Percentiles rank a stretch among this genome's conserved stretches.
These are phyloP conservation scores for Litchi chinensis DNA, from an alignment of 345 rosid species.

Conservation along the genomic window DNA sequence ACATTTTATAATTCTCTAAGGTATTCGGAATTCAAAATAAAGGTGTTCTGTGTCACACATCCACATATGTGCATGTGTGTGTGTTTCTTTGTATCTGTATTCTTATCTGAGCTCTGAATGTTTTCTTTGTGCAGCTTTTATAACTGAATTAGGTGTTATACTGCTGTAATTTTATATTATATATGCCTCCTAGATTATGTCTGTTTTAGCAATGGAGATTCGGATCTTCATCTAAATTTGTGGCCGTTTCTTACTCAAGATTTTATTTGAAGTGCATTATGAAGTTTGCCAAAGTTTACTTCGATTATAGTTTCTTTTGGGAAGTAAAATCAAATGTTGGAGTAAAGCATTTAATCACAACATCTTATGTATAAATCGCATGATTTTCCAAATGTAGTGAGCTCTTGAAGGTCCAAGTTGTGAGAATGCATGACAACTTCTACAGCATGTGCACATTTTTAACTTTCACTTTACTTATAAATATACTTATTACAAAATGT, in stretches of 20 bases:
- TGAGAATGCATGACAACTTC: neutral
- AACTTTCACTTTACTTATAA: neutral
- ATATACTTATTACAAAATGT: neutral
- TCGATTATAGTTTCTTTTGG: conserved; percentile 6
- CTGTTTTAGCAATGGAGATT: neutral
- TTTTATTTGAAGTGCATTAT: neutral
- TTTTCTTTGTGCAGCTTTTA: neutral
- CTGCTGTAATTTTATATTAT: neutral
- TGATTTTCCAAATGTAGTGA: neutral
- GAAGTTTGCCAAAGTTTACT: neutral
- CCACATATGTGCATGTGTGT: neutral
- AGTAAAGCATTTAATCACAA: neutral
- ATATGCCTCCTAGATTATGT: neutral
- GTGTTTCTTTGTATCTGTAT: neutral
- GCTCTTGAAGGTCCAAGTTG: neutral
- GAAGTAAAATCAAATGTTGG: neutral
- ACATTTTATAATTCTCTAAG: neutral
- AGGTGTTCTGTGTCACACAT: neutral
- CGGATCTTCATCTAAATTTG: neutral
- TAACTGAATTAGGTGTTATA: neutral
- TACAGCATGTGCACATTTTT: neutral
- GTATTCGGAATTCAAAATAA: neutral
- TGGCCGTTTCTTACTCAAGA: neutral
- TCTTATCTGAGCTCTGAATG: neutral
- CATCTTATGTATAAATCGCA: neutral